phyloP scores from a whole-genome alignment of 352 stramenopile species.

The Blastocystis sp. region DNA sequence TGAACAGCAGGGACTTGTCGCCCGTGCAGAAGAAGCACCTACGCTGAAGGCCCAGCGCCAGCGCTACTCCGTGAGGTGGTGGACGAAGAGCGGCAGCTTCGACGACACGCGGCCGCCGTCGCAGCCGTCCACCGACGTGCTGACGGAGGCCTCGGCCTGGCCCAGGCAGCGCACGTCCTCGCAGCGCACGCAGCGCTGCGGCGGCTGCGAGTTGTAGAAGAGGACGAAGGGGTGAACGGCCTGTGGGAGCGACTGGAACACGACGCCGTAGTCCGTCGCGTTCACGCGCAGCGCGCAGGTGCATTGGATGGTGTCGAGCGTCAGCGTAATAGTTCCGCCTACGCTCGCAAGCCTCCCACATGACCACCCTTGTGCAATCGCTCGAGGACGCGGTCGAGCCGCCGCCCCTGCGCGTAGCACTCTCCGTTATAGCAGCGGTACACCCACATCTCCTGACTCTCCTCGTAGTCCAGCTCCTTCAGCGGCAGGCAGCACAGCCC shows the following conservation, averaged over 20 bases:
- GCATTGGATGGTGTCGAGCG: not conserved
- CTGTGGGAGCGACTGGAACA: conserved; percentile 19
- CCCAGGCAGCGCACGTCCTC: not conserved
- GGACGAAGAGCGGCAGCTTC: not conserved
- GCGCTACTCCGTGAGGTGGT: conserved; percentile 10
- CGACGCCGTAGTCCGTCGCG: conserved; percentile 23
- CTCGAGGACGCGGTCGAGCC: conserved; percentile 8
- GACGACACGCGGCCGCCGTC: not conserved
- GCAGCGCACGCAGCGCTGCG: conserved; percentile 11
- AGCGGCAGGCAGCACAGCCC: conserved; percentile 21
- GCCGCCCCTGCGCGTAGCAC: conserved; percentile 38
- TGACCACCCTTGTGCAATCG: not conserved
- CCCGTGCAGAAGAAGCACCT: conserved; percentile 50
- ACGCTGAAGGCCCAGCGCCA: not conserved
- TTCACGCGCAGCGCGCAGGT: conserved; percentile 33
- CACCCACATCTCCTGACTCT: conserved; percentile 46
- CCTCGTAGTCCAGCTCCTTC: conserved; percentile 44
- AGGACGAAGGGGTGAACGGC: conserved; percentile 22
- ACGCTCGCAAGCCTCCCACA: not conserved
- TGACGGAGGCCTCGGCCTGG: not conserved
- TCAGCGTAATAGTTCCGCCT: conserved; percentile 22
- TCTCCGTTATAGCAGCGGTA: conserved; percentile 68
- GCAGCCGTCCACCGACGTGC: not conserved
- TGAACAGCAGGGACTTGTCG: conserved; percentile 32
- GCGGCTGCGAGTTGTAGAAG: conserved; percentile 63